Evolutionary conservation across 805 yeast genomes (phyloP).

Genomic region (Metschnikowia colocasiae): DNA sequence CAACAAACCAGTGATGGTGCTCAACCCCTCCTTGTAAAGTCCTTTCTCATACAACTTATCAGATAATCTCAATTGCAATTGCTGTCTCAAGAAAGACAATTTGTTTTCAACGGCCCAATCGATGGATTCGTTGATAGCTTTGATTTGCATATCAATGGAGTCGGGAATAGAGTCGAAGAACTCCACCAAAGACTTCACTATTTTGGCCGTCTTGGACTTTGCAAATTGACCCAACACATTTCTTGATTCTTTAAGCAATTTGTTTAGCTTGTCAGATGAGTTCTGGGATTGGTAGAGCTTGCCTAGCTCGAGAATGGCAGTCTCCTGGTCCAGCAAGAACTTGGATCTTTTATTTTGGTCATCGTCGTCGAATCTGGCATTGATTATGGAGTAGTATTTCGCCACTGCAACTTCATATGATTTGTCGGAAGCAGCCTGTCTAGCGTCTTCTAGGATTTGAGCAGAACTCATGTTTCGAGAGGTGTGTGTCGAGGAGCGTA

Average conservation of each 20-base stretch:
- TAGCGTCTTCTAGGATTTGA: constrained; percentile 52
- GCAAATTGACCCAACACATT: constrained; percentile 74
- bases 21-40: constrained; percentile 64
- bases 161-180: constrained; percentile 61
- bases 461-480: constrained; percentile 20
- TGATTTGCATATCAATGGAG: constrained; percentile 66
- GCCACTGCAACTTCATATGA: constrained; percentile 57
- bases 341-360: constrained; percentile 21
- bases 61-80: constrained; percentile 79
- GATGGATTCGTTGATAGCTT: constrained; percentile 71
- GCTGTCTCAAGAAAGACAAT: constrained; percentile 84
- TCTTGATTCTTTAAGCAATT: constrained; percentile 66
- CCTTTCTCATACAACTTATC: constrained; percentile 66
- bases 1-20: constrained; percentile 66
- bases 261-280: constrained; percentile 50
- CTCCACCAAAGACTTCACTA: constrained; percentile 78
- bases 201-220: constrained; percentile 92
- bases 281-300: constrained; percentile 53
- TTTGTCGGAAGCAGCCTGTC: constrained; percentile 49
- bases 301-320: constrained; percentile 74
- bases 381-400: constrained; percentile 51
- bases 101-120: constrained; percentile 84
- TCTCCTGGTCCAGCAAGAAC: constrained; percentile 49
- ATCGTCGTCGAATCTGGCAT: constrained; percentile 15
- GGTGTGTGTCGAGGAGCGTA: not conserved